Base-by-base conservation (phyloP, 345 rosid genomes). In the Corymbia maculata region DNA sequence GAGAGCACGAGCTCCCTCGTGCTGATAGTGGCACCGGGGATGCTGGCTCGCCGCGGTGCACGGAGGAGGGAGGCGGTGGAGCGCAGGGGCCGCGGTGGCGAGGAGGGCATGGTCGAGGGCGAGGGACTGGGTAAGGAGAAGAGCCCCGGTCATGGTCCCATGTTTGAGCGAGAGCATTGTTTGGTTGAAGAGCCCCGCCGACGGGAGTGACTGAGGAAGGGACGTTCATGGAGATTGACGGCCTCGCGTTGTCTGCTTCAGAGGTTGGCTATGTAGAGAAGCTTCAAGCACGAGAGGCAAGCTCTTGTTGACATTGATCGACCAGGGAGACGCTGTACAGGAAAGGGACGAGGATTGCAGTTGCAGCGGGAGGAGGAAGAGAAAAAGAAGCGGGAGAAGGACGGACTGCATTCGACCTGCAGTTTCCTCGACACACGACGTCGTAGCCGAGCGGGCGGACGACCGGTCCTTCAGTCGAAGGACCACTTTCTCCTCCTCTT, bases 1-100 rank as follows among this genome's bases (percentile, higher is more conserved):
- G 92, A 91, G 16, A 87, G 87, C 12, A 90, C 93, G 3, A 94
- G 88, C 85, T 93, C 88, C 79, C 42, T 85, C 51, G 85, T 44
- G 75, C 28, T 85, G 13, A 42, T 36, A 75, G 85, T 16, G 21
- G 51, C 59, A 49, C 61, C 13, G 12, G 51, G 51, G 51, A 50
- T 13, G 9, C 51, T 17, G 28, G 22, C 51, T 28, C 30, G 75
- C 30, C 16, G 79, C 57, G n/a, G 36, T 64, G 42, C 11, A 13
- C 9, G 53, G 87, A 49, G 79, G 42, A 55, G 53, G 50, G 52
- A 24, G 85, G 26, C 90, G 79, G 86, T n/a, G 51, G 85, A 26
- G 32, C 15, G 51, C 30, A 42, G 59, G 59, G 26, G 61, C 66
- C 13, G 66, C 66, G 66, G 66, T 26, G 66, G 64, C n/a, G 13